Conservation (phyloP, 2,329 filamentous ascomycete species). For the Pyrenochaeta sp. region DNA sequence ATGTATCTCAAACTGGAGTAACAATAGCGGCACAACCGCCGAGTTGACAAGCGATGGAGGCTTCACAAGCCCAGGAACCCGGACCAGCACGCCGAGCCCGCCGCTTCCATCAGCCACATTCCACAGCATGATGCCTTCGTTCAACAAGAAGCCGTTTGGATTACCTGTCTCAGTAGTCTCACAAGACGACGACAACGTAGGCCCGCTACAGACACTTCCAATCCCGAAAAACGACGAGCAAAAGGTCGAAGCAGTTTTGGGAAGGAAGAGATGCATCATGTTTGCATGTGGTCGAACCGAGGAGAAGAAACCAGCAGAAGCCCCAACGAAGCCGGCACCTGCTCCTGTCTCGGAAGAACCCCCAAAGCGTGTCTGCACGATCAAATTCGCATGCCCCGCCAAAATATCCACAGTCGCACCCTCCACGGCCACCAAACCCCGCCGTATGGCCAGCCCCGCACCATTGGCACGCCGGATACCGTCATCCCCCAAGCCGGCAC, state of each 20-base stretch:
- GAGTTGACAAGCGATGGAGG: constrained; percentile 96
- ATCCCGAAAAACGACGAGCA: constrained; percentile 58
- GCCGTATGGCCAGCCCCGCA: constrained; percentile 57
- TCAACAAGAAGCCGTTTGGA: constrained; percentile 50
- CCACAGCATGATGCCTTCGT: constrained; percentile 45
- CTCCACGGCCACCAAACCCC: constrained; percentile 45
- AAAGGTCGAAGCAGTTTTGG: constrained; percentile 68
- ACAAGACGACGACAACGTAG: constrained; percentile 46
- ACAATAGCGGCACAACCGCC: constrained; percentile 81
- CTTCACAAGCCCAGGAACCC: constrained; percentile 81
- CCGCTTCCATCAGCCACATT: constrained; percentile 70
- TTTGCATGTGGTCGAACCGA: constrained; percentile 78
- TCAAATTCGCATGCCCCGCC: constrained; percentile 79
- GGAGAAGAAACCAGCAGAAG: constrained; percentile 50
- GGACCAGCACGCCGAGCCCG: constrained; percentile 87
- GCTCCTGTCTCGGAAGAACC: constrained; percentile 39
- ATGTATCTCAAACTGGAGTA: constrained; percentile 77
- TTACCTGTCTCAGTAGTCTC: constrained; percentile 48
- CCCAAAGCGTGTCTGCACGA: constrained; percentile 65
- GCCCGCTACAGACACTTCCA: constrained; percentile 32
- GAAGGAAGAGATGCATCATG: constrained; percentile 87
- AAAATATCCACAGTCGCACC: constrained; percentile 54
- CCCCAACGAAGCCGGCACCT: constrained; percentile 28
- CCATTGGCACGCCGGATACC: constrained; percentile 41
- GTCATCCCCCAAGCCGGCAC: constrained; percentile 39